Percentiles rank a stretch among this genome's conserved stretches.
Conservation (phyloP, 805 yeast species). For the Zygotorulaspora danielsina region DNA sequence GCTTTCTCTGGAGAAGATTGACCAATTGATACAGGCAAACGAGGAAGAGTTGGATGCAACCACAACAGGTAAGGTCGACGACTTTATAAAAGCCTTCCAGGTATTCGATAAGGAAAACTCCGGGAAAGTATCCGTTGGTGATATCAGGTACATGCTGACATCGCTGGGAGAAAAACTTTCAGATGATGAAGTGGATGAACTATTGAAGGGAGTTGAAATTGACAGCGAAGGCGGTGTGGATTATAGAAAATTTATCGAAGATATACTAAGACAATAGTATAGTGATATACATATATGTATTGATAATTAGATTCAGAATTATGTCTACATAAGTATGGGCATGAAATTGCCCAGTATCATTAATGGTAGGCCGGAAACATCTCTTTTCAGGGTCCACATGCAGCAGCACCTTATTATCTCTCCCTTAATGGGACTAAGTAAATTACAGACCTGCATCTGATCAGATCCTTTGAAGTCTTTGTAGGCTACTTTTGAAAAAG, state of each 20-base stretch:
- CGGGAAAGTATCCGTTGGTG: constrained; percentile 96
- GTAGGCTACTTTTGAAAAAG: constrained; percentile 80
- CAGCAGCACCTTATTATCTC: constrained; percentile 68
- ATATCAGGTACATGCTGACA: constrained; percentile 88
- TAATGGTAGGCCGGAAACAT: constrained; percentile 95
- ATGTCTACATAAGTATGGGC: constrained; percentile 46
- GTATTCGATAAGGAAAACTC: constrained; percentile 95
- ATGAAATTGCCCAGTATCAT: constrained; percentile 92
- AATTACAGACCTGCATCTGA: constrained; percentile 84
- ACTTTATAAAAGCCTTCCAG: constrained; percentile 92
- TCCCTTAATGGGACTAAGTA: constrained; percentile 52
- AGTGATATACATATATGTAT: constrained; percentile 6
- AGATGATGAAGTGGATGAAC: constrained; percentile 91
- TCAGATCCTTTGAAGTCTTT: constrained; percentile 85
- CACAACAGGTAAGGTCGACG: constrained; percentile 42
- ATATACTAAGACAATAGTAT: constrained; percentile 76
- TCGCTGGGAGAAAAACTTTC: constrained; percentile 91
- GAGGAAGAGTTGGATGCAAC: constrained; percentile 30
- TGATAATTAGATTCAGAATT: too few relatives aligned
- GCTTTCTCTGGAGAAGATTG: constrained; percentile 30
- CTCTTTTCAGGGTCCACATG: constrained; percentile 90
- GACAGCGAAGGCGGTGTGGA: constrained; percentile 93
- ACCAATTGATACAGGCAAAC: constrained; percentile 24
- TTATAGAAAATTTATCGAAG: constrained; percentile 90
- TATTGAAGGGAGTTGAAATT: constrained; percentile 90